Conservation (phyloP, 306 rosid genomes). For the Prunus kanzakura region DNA sequence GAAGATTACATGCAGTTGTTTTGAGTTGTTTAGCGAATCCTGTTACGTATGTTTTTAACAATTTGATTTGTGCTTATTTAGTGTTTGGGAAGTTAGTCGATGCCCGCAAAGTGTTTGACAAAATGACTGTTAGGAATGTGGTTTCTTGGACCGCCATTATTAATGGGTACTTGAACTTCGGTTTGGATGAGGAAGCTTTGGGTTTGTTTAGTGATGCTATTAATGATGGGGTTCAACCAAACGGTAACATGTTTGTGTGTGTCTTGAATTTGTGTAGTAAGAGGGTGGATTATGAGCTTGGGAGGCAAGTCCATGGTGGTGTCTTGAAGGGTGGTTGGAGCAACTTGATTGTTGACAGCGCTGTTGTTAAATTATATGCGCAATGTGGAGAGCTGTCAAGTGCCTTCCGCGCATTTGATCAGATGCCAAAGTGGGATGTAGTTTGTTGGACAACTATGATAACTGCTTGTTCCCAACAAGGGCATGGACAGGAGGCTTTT, state of each 20-base stretch:
- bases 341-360: slow-evolving; percentile 66
- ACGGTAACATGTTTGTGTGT: slow-evolving; percentile 77
- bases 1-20: slow-evolving; percentile 53
- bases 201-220: slow-evolving; percentile 49
- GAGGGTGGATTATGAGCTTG: slow-evolving; percentile 59
- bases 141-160: slow-evolving; percentile 91
- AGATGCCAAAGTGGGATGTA: slow-evolving; percentile 59
- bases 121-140: slow-evolving; percentile 57
- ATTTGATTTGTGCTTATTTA: slow-evolving; percentile 67
- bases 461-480: slow-evolving; percentile 86
- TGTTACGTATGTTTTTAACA: slow-evolving; percentile 56
- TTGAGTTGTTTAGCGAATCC: slow-evolving; percentile 39
- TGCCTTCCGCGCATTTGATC: slow-evolving; percentile 61
- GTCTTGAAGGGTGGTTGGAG: slow-evolving; percentile 63
- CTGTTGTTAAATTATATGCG: slow-evolving; percentile 69
- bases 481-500: slow-evolving; percentile 60
- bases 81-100: slow-evolving; percentile 43
- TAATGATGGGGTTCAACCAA: slow-evolving; percentile 43
- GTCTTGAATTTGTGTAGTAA: slow-evolving; percentile 61
- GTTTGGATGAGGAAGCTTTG: slow-evolving; percentile 66
- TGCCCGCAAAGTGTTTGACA: slow-evolving; percentile 71
- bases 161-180: slow-evolving; percentile 57
- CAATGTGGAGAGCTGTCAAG: slow-evolving; percentile 55
- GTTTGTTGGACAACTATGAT: slow-evolving; percentile 86
- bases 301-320: slow-evolving; percentile 69